These are phyloP conservation scores for Trichoderma brevicompactum DNA, from an alignment of 2,329 filamentous ascomycete genomes.

Conservation along the genomic window DNA sequence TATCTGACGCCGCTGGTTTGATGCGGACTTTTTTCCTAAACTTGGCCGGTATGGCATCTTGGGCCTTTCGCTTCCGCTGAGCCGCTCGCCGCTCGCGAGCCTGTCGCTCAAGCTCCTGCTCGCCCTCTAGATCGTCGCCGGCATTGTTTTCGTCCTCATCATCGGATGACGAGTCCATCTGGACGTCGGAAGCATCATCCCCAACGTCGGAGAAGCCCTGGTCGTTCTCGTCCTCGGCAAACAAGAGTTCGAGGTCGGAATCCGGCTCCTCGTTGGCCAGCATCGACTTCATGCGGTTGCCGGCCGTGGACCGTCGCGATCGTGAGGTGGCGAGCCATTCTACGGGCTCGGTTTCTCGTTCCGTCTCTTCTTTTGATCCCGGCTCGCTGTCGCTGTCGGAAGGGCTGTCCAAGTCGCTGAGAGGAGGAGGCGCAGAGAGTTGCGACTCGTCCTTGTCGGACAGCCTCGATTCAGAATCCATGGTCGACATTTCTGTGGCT, in stretches of 20 bases:
- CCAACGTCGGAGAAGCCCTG: constrained; percentile 71
- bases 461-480: constrained; percentile 39
- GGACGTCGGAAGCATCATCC: constrained; percentile 72
- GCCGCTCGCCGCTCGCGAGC: constrained; percentile 69
- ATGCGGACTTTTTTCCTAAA: constrained; percentile 80
- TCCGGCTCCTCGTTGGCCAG: constrained; percentile 74
- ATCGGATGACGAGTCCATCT: constrained; percentile 83
- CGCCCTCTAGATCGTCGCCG: constrained; percentile 76
- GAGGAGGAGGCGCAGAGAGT: constrained; percentile 37
- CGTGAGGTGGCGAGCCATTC: constrained; percentile 77
- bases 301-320: constrained; percentile 77
- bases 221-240: constrained; percentile 73
- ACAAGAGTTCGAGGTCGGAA: constrained; percentile 72
- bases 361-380: background rate
- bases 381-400: constrained; percentile 35
- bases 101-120: constrained; percentile 80
- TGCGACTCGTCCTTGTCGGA: constrained; percentile 43
- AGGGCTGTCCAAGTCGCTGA: constrained; percentile 28
- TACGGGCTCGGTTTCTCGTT: constrained; percentile 43
- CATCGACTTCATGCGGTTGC: constrained; percentile 80
- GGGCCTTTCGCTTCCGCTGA: constrained; percentile 79
- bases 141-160: constrained; percentile 69
- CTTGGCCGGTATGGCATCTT: constrained; percentile 71
- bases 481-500: constrained; percentile 30
- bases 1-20: constrained; percentile 51